Percentiles rank a stretch among this genome's conserved stretches.
Conservation (phyloP, 1,284 basidiomycete species). For the Irpex rosettiformis region DNA sequence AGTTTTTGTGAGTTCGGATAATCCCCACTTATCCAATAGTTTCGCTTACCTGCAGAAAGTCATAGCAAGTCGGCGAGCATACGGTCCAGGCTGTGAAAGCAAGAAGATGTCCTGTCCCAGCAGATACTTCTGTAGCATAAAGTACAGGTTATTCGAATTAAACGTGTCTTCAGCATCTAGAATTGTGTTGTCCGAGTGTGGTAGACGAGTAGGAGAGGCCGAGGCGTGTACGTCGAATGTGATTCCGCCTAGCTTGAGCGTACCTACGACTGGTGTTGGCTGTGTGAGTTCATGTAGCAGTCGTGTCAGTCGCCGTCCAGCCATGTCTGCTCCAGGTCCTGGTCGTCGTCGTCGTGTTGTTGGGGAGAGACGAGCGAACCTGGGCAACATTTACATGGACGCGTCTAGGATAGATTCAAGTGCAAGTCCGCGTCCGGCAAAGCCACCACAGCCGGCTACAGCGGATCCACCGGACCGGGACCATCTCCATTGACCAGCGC, state of each 20-base stretch:
- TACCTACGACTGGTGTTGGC: slow-evolving; percentile 42
- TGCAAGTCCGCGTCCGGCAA: background rate
- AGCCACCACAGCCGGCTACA: background rate
- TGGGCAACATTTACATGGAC: background rate
- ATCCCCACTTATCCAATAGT: background rate
- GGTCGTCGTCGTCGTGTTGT: background rate
- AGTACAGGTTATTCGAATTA: slow-evolving; percentile 56
- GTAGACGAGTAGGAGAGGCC: slow-evolving; percentile 42
- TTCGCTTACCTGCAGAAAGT: slow-evolving; percentile 55
- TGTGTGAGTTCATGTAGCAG: slow-evolving; percentile 42
- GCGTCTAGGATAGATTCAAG: background rate
- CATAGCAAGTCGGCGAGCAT: slow-evolving; percentile 55
- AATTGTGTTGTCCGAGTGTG: slow-evolving; percentile 37
- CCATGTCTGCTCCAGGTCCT: slow-evolving; percentile 17
- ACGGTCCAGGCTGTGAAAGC: slow-evolving; percentile 61
- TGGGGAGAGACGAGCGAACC: background rate
- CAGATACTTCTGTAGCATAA: slow-evolving; percentile 65
- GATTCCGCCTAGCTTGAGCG: slow-evolving; percentile 53
- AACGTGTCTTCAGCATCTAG: slow-evolving; percentile 48
- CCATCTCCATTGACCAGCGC: background rate
- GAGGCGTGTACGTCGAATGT: slow-evolving; percentile 51
- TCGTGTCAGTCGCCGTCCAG: slow-evolving; percentile 42
- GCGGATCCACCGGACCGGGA: too few species aligned
- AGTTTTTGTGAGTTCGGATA: background rate
- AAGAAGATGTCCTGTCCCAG: slow-evolving; percentile 65